These are phyloP conservation scores for Apiotrichum gracile DNA, from an alignment of 1,284 basidiomycete species.

Conservation along the genomic window DNA sequence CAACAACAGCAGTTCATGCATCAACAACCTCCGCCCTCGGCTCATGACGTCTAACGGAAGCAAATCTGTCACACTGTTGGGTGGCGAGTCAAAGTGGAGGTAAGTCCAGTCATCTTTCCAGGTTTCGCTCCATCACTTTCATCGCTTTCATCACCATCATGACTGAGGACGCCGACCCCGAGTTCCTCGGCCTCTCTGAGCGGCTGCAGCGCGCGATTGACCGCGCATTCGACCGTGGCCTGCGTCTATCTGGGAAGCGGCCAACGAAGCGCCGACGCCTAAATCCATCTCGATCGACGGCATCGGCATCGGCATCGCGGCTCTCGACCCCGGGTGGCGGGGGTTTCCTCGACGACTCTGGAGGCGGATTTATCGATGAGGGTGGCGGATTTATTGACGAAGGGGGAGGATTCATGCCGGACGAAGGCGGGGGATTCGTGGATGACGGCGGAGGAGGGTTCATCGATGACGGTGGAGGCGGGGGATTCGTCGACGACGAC, in stretches of 20 bases:
- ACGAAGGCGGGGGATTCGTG: slow-evolving; percentile 16
- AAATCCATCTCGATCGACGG: not conserved
- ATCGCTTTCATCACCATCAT: not conserved
- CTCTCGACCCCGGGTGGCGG: not conserved
- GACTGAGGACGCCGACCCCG: slow-evolving; percentile 33
- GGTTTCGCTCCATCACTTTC: not conserved
- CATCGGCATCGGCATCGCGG: slow-evolving; percentile 8
- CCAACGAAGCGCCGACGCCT: slow-evolving; percentile 7
- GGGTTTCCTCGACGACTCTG: slow-evolving; percentile 12
- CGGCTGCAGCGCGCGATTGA: slow-evolving; percentile 34
- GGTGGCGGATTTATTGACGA: slow-evolving; percentile 21
- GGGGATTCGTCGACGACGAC: slow-evolving; percentile 20
- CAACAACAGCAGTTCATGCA: not conserved
- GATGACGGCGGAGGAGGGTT: slow-evolving; percentile 17
- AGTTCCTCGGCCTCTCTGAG: slow-evolving; percentile 36
- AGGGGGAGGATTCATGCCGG: slow-evolving; percentile 19
- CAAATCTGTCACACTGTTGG: not conserved
- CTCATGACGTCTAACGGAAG: slow-evolving; percentile 1
- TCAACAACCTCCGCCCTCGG: not conserved
- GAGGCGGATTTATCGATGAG: slow-evolving; percentile 11
- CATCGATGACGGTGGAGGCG: slow-evolving; percentile 15
- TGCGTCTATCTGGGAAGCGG: slow-evolving; percentile 4
- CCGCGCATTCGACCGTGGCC: slow-evolving; percentile 34
- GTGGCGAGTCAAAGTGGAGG: slow-evolving; percentile 1
- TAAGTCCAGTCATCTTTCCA: not conserved